Conservation (phyloP, 257 asterid genomes). For the Anisodus acutangulus region DNA sequence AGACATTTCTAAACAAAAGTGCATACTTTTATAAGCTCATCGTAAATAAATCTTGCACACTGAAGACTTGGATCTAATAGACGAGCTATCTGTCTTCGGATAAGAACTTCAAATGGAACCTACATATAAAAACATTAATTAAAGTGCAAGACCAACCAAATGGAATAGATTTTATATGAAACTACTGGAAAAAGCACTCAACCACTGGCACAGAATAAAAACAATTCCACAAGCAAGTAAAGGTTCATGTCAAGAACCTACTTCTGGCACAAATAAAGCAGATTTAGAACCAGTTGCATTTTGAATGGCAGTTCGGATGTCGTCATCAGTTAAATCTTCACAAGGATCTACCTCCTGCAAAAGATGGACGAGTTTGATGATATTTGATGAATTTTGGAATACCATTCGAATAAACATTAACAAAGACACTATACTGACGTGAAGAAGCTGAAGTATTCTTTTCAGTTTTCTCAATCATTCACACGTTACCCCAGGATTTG, state of each 20-base stretch:
- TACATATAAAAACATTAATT: slow-evolving; percentile 37
- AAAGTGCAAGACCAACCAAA: slow-evolving; percentile 25
- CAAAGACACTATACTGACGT: slow-evolving; percentile 5
- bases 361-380: slow-evolving; percentile 32
- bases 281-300: slow-evolving; percentile 92
- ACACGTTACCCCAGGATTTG: slow-evolving; percentile 15
- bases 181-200: neutral
- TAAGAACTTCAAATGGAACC: slow-evolving; percentile 97
- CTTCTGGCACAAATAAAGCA: slow-evolving; percentile 91
- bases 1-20: neutral
- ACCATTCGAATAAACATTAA: neutral
- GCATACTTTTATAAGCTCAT: slow-evolving; percentile 87
- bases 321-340: slow-evolving; percentile 91
- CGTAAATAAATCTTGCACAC: slow-evolving; percentile 90
- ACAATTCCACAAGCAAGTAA: slow-evolving; percentile 10
- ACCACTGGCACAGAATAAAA: slow-evolving; percentile 8
- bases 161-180: slow-evolving; percentile 14
- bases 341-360: slow-evolving; percentile 96
- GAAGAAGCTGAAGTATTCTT: neutral
- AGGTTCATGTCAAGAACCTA: slow-evolving; percentile 38
- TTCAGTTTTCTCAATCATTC: slow-evolving; percentile 21
- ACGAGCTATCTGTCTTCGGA: slow-evolving; percentile 88
- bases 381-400: neutral
- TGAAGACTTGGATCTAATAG: slow-evolving; percentile 97
- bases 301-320: slow-evolving; percentile 90